Evolutionary conservation across 176 grass and related monocot species (phyloP).

Genomic region (Hordeum marinum): DNA sequence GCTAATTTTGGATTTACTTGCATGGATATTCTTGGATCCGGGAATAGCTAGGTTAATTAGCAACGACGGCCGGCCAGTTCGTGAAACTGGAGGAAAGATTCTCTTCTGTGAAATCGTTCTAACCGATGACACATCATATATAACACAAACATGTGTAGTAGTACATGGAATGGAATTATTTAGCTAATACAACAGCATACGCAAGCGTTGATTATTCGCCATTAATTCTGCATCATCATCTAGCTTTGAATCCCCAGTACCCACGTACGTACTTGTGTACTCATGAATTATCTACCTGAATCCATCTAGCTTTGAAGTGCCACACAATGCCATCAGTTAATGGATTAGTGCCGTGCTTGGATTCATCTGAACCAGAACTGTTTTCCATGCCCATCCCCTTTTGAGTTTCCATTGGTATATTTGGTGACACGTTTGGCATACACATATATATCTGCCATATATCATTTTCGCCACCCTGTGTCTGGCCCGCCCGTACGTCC

Average conservation of each 20-base stretch:
- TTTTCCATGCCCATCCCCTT: too few relatives aligned
- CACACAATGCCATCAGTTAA: not conserved
- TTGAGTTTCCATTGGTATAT: not conserved
- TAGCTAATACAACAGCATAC: too few relatives aligned
- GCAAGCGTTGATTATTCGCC: not conserved
- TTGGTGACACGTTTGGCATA: not conserved
- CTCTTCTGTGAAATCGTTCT: not conserved
- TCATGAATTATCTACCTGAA: too few relatives aligned
- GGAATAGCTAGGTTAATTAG: not conserved
- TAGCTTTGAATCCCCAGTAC: constrained; percentile 21
- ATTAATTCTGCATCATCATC: not conserved
- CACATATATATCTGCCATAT: not conserved
- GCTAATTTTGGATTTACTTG: not conserved
- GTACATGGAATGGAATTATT: too few relatives aligned
- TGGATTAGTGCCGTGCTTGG: not conserved
- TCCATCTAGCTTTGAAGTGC: constrained; percentile 19
- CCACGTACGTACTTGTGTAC: not conserved
- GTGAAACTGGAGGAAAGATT: not conserved
- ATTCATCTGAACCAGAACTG: not conserved
- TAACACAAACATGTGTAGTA: too few relatives aligned
- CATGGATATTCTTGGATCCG: constrained; percentile 1
- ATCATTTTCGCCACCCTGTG: constrained; percentile 9
- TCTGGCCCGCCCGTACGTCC: not conserved
- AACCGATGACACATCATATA: too few relatives aligned
- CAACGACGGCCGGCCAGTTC: not conserved